Evolutionary conservation across 176 grass and related monocot species (phyloP), one percentile per base, ranked within the genome.

Genomic region (Rhynchospora pubera): DNA sequence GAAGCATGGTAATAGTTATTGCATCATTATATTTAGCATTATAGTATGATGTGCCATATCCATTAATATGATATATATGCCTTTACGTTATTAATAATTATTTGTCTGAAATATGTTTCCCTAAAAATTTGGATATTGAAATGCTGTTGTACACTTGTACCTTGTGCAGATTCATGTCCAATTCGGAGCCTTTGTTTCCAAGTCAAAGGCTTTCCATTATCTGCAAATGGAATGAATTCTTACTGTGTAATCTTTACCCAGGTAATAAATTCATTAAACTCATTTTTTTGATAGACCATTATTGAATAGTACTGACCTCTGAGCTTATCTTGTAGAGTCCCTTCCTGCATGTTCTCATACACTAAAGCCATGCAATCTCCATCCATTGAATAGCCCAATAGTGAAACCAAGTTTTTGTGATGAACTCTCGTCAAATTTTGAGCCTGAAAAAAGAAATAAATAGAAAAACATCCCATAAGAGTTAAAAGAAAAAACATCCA

Each of bases 361-460:
- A 89, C 59, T 18, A 89, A 82, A 3, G 85, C 90, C 3, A 84
- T 58, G 23, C 42, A 64, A 0, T 85, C 63, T 16, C 57, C 82
- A 47, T 92, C 87, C 55, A 73, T 85, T 70, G 78, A 89, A 73
- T 92, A 89, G 15, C 90, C 90, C 46, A 89, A 9, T 85, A 92
- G 23, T 22, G 85, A 85, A 13, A 92, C 85, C 62, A 92, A 34
- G 22, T 83, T 85, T 77, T 59, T 92, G 78, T 92, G 90, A 82
- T 84, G 87, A 70, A 92, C 70, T 55, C 71, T 87, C 5, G 48
- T 57, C 63, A 92, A 28, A 42, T 75, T 34, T 43, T 74, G 61
- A 44, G 82, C 87, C 91, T 92, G 6, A 57, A 82, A 62, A 44
- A 45, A 0, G 5, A 26, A 82, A 62, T 34, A 34, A 34, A 34